phyloP scores from a whole-genome alignment of 225 moss, liverwort and hornwort species.

The Anthoceros angustus region DNA sequence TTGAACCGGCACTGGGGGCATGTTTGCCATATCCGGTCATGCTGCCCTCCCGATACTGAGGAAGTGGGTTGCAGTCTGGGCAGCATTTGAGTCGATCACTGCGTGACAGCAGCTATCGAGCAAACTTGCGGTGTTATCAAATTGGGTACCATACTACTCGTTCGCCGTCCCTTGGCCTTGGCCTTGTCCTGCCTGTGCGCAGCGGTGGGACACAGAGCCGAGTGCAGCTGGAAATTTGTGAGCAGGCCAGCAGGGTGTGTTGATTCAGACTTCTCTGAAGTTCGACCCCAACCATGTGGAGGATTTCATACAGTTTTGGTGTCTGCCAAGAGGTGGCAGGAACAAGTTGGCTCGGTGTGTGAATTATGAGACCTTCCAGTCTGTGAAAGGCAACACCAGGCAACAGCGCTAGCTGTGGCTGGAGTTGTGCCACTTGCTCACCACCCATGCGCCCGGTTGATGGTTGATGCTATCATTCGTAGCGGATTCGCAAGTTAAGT shows the following conservation, averaged over 20 bases:
- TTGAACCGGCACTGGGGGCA: too few relatives aligned
- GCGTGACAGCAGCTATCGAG: too few relatives aligned
- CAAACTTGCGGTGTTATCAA: too few relatives aligned
- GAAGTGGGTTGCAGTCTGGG: too few relatives aligned
- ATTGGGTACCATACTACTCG: too few relatives aligned
- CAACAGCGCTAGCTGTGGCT: conserved; percentile 96
- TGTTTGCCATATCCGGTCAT: too few relatives aligned
- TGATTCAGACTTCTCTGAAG: conserved; percentile 72
- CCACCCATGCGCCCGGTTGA: conserved; percentile 75
- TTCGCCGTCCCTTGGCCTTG: too few relatives aligned
- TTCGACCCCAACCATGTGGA: conserved; percentile 86
- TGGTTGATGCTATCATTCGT: conserved; percentile 77
- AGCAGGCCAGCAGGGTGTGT: conserved; percentile 72
- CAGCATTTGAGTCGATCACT: too few relatives aligned
- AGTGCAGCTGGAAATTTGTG: conserved; percentile 78
- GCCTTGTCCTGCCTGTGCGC: too few relatives aligned
- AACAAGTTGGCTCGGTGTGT: conserved; percentile 69
- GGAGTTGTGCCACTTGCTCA: conserved; percentile 73
- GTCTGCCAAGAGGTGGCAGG: conserved; percentile 75
- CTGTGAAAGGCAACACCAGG: conserved; percentile 67
- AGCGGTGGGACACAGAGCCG: too few relatives aligned
- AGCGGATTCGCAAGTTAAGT: conserved; percentile 68
- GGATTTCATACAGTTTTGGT: conserved; percentile 79
- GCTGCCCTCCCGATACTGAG: too few relatives aligned
- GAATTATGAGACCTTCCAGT: conserved; percentile 67